These are phyloP conservation scores for Haplosporangium sp. DNA, from an alignment of 371 early-diverging fungal genomes.

Conservation along the genomic window DNA sequence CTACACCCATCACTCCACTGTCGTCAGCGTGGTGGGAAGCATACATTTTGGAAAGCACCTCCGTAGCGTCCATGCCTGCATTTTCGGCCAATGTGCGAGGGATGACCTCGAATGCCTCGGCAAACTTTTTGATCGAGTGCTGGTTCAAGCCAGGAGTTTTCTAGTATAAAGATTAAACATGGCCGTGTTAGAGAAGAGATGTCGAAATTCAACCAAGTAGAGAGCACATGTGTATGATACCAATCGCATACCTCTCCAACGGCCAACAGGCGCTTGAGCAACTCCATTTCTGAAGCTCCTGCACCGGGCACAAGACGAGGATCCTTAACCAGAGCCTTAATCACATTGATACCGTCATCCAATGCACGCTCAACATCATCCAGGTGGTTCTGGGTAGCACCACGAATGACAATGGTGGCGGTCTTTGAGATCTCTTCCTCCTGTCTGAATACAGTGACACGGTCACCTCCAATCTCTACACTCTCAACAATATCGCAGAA, in stretches of 20 bases:
- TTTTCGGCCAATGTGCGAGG: conserved; percentile 97
- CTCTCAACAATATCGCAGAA: conserved; percentile 95
- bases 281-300: conserved; percentile 96
- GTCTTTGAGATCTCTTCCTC: conserved; percentile 85
- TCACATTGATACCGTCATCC: conserved; percentile 97
- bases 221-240: not conserved
- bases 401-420: conserved; percentile 96
- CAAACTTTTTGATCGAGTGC: conserved; percentile 96
- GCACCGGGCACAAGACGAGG: conserved; percentile 93
- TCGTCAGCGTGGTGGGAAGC: conserved; percentile 91
- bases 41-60: conserved; percentile 91
- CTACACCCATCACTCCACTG: conserved; percentile 56
- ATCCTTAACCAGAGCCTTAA: conserved; percentile 95
- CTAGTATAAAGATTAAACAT: conserved; percentile 19
- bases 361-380: conserved; percentile 98
- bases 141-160: conserved; percentile 96
- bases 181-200: not conserved
- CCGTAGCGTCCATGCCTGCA: conserved; percentile 96
- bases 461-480: conserved; percentile 96
- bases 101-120: conserved; percentile 95
- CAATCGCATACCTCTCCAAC: conserved; percentile 65
- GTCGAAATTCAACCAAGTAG: not conserved
- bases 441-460: conserved; percentile 96
- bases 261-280: conserved; percentile 78
- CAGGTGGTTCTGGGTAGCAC: conserved; percentile 96